Conservation (phyloP, 108 stramenopile species). For the Asterionellopsis glacialis region DNA sequence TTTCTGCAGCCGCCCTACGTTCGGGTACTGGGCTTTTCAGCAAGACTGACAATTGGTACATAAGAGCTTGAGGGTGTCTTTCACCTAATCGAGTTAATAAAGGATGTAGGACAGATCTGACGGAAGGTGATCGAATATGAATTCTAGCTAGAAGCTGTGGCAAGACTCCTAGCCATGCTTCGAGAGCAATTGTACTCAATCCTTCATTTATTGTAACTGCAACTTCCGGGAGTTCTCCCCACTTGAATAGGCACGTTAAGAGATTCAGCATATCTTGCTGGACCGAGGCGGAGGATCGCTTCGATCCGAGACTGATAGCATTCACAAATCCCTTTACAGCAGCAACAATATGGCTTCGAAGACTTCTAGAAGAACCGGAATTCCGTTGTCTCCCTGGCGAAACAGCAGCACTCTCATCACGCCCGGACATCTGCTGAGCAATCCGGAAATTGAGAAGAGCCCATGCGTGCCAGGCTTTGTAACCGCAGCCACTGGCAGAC, state of each 20-base stretch:
- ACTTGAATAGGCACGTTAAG: constrained; percentile 92
- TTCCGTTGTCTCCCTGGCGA: constrained; percentile 12
- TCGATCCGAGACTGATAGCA: constrained; percentile 89
- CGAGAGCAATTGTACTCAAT: constrained; percentile 68
- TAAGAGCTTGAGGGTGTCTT: constrained; percentile 94
- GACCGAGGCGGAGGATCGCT: constrained; percentile 88
- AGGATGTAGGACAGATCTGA: constrained; percentile 80
- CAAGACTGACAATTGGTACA: constrained; percentile 95
- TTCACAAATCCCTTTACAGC: constrained; percentile 90
- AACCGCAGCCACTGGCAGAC: constrained; percentile 47
- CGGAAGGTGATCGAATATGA: constrained; percentile 73
- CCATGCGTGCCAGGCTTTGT: constrained; percentile 98
- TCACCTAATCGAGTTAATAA: constrained; percentile 86
- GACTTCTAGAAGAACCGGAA: constrained; percentile 7
- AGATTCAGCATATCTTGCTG: constrained; percentile 97
- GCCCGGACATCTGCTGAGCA: constrained; percentile 76
- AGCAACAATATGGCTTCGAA: constrained; percentile 67
- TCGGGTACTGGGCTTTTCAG: constrained; percentile 85
- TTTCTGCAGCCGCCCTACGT: constrained; percentile 87
- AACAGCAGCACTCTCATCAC: constrained; percentile 25
- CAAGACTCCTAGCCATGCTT: constrained; percentile 97
- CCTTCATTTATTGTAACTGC: constrained; percentile 67
- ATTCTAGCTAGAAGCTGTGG: constrained; percentile 99
- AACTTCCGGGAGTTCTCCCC: constrained; percentile 83
- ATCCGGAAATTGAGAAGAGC: constrained; percentile 95